Conservation (phyloP, 192 early-diverging fungal genomes). For the Spinellus fusiger region DNA sequence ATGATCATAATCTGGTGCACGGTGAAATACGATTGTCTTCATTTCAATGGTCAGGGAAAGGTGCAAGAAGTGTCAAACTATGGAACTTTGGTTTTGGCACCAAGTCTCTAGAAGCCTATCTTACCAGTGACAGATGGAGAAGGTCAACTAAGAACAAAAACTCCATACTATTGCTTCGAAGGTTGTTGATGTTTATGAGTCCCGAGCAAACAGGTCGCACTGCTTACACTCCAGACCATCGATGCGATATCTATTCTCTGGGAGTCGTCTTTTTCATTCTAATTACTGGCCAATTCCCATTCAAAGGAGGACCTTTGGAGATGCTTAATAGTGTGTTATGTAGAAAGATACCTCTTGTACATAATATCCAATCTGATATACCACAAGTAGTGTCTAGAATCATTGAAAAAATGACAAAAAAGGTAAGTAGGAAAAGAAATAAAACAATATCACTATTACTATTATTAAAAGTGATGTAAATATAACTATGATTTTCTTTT, state of each 20-base stretch:
- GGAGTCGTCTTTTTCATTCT: constrained; percentile 28
- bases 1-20: constrained; percentile 21
- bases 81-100: constrained; percentile 18
- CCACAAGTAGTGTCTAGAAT: constrained; percentile 17
- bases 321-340: constrained; percentile 25
- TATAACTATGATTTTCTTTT: neutral
- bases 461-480: neutral
- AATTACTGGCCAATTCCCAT: constrained; percentile 16
- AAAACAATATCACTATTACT: neutral
- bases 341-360: constrained; percentile 15
- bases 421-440: constrained; percentile 7
- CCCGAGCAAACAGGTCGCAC: constrained; percentile 32
- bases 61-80: constrained; percentile 12
- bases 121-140: constrained; percentile 22
- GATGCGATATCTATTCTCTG: constrained; percentile 28
- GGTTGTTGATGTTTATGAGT: constrained; percentile 16
- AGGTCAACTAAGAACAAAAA: constrained; percentile 18
- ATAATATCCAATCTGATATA: constrained; percentile 23
- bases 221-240: constrained; percentile 27
- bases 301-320: constrained; percentile 28
- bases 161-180: constrained; percentile 8
- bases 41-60: constrained; percentile 23
- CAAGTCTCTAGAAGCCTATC: constrained; percentile 12
- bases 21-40: constrained; percentile 22
- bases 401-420: constrained; percentile 31